Evolutionary conservation across 2,329 filamentous ascomycete genomes (phyloP).

Genomic region (Fonsecaea nubica): DNA sequence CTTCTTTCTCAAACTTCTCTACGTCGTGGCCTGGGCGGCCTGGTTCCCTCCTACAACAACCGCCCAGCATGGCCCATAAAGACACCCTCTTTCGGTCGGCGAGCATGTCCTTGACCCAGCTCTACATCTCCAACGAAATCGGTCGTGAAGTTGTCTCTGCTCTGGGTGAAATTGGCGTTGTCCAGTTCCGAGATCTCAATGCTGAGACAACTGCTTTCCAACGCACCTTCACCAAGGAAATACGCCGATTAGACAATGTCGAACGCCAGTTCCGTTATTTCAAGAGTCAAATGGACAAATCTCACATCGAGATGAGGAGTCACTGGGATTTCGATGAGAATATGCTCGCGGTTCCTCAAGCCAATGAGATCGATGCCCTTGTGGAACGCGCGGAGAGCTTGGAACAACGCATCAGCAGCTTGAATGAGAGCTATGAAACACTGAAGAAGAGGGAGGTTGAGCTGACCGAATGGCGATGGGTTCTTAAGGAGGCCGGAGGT

Average conservation of each 20-base stretch:
- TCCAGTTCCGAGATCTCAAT: conserved; percentile 98
- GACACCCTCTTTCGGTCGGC: conserved; percentile 99
- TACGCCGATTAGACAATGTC: conserved; percentile 95
- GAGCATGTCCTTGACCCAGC: conserved; percentile 99
- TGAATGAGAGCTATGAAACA: conserved; percentile 98
- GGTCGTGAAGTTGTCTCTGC: conserved; percentile 96
- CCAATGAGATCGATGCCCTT: conserved; percentile 94
- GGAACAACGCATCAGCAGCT: conserved; percentile 85
- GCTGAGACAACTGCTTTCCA: conserved; percentile 93
- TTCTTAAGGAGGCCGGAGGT: conserved; percentile 90
- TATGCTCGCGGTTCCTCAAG: conserved; percentile 83
- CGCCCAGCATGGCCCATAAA: conserved; percentile 64
- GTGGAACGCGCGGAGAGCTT: conserved; percentile 89
- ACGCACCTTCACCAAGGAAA: conserved; percentile 96
- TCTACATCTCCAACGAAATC: conserved; percentile 99
- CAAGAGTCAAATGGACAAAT: conserved; percentile 93
- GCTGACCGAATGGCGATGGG: conserved; percentile 97
- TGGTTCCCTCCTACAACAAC: conserved; percentile 10
- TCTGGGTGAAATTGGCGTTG: conserved; percentile 90
- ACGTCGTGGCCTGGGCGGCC: conserved; percentile 39
- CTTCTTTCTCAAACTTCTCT: neutral
- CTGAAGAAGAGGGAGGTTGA: conserved; percentile 97
- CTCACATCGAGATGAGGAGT: conserved; percentile 81
- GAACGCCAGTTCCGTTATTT: conserved; percentile 98
- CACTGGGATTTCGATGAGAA: conserved; percentile 84